phyloP scores from a whole-genome alignment of 106 monocot genomes.

The Xerophyta viscosa region DNA sequence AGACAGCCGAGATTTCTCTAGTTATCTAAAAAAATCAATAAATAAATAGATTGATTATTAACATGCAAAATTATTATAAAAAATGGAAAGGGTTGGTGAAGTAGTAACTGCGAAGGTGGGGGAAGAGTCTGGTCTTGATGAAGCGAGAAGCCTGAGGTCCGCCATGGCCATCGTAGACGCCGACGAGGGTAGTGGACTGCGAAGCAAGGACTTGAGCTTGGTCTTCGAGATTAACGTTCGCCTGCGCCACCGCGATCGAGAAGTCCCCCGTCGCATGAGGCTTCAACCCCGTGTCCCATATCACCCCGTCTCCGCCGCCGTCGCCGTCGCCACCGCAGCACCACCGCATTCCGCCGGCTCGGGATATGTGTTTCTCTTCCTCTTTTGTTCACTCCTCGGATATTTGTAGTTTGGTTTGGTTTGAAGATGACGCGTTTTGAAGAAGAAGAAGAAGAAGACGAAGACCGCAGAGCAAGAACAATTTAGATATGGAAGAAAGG shows the following conservation, averaged over 20 bases:
- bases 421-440: too few species aligned
- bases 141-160: conserved; percentile 55
- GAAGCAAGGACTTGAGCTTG: conserved; percentile 43
- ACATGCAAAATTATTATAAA: too few species aligned
- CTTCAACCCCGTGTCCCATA: conserved; percentile 44
- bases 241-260: conserved; percentile 48
- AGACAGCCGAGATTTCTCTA: too few species aligned
- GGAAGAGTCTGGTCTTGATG: conserved; percentile 32
- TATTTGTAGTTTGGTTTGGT: too few species aligned
- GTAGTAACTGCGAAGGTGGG: conserved; percentile 29
- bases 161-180: conserved; percentile 59
- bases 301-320: conserved; percentile 18
- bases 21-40: too few species aligned
- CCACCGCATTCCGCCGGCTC: not conserved
- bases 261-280: conserved; percentile 46
- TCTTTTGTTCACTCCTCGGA: too few species aligned
- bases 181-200: conserved; percentile 33
- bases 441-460: too few species aligned
- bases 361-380: not conserved
- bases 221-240: conserved; percentile 42
- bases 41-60: too few species aligned
- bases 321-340: conserved; percentile 13
- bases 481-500: too few species aligned
- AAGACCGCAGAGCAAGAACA: too few species aligned
- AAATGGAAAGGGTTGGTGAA: too few species aligned